phyloP scores from a whole-genome alignment of 495 filamentous ascomycete genomes.

The Neurospora sublineolata region DNA sequence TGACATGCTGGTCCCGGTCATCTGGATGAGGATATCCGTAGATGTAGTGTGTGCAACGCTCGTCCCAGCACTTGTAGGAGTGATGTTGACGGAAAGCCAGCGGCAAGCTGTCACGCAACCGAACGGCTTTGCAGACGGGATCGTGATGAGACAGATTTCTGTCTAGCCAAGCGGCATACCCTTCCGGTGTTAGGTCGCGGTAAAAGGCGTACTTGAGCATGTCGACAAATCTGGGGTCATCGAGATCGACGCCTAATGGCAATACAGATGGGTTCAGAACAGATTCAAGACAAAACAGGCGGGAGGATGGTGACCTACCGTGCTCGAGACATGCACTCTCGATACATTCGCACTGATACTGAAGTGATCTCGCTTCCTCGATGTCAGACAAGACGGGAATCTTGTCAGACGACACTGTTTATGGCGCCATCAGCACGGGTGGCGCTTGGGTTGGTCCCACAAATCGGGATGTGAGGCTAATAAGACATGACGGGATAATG shows the following conservation, averaged over 20 bases:
- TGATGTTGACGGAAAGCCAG: conserved; percentile 26
- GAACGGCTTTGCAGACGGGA: conserved; percentile 29
- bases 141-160: conserved; percentile 34
- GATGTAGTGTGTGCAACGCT: conserved; percentile 39
- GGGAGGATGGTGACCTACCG: conserved; percentile 25
- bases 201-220: conserved; percentile 25
- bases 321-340: conserved; percentile 35
- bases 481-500: background rate
- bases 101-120: conserved; percentile 30
- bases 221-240: conserved; percentile 31
- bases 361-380: conserved; percentile 36
- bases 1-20: conserved; percentile 36
- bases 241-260: conserved; percentile 31
- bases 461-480: background rate
- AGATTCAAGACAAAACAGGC: background rate
- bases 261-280: conserved; percentile 6
- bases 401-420: conserved; percentile 30
- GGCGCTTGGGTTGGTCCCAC: background rate
- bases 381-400: conserved; percentile 34
- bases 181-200: conserved; percentile 28
- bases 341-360: conserved; percentile 41
- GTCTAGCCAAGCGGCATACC: conserved; percentile 35
- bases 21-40: conserved; percentile 36
- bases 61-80: conserved; percentile 40
- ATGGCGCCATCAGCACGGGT: conserved; percentile 20